Evolutionary conservation across 2,329 filamentous ascomycete genomes (phyloP).

Genomic region (Colletotrichum truncatum): DNA sequence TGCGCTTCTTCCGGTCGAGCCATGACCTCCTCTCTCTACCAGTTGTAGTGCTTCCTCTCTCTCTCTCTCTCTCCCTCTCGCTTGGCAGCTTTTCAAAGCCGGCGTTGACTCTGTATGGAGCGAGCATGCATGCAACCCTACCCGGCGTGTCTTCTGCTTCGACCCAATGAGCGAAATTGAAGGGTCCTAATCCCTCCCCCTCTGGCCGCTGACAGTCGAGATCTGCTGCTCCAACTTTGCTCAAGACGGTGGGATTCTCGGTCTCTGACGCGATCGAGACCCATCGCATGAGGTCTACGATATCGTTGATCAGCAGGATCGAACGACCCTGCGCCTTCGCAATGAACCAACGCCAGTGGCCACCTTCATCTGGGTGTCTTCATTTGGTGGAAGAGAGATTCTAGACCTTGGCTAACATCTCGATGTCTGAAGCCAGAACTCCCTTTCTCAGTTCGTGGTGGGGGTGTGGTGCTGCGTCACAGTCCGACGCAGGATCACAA

Average conservation of each 20-base stretch:
- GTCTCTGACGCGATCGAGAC: slow-evolving; percentile 15
- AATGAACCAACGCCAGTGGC: slow-evolving; percentile 1
- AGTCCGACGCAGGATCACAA: background rate
- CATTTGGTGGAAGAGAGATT: background rate
- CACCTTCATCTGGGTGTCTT: slow-evolving; percentile 1
- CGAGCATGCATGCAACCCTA: slow-evolving; percentile 27
- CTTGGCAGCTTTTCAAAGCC: slow-evolving; percentile 3
- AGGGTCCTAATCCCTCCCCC: slow-evolving; percentile 3
- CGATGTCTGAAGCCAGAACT: background rate
- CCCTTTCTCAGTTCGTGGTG: background rate
- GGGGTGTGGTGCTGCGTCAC: background rate
- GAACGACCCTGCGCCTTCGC: background rate
- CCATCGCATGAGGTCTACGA: background rate
- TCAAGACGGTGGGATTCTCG: slow-evolving; percentile 20
- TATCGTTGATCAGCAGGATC: slow-evolving; percentile 14
- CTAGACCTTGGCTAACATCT: background rate
- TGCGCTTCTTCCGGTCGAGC: slow-evolving; percentile 3
- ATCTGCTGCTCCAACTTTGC: slow-evolving; percentile 11
- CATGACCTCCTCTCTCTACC: background rate
- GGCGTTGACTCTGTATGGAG: background rate
- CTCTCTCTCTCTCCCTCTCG: background rate
- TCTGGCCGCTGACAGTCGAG: background rate
- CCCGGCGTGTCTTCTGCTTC: slow-evolving; percentile 1
- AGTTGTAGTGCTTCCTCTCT: no score
- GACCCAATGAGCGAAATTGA: slow-evolving; percentile 10